Percentiles rank a stretch among this genome's conserved stretches.
These are phyloP conservation scores for Kwoniella sp. DNA, from an alignment of 768 basidiomycete species.

Conservation along the genomic window DNA sequence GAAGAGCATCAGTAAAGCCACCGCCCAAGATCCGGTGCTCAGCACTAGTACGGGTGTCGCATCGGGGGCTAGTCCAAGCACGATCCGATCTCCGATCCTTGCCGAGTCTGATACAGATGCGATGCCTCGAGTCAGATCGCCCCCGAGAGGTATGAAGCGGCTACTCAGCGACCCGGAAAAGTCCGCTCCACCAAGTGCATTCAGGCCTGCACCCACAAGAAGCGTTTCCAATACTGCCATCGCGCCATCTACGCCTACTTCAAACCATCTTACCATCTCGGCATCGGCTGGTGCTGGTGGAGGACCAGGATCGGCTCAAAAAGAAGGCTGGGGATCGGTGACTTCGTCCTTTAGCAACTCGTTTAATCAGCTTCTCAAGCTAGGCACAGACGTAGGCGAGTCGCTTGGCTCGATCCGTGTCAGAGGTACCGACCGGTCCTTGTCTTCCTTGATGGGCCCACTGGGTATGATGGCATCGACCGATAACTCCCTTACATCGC, in stretches of 20 bases:
- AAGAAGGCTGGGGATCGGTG: conserved; percentile 43
- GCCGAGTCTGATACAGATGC: conserved; percentile 11
- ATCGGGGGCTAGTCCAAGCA: neutral
- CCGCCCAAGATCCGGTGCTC: conserved; percentile 29
- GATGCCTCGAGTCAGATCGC: conserved; percentile 5
- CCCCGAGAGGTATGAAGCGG: conserved; percentile 1
- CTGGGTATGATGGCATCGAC: conserved; percentile 20
- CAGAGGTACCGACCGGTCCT: conserved; percentile 31
- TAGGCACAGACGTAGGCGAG: conserved; percentile 37
- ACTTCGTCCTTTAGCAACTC: conserved; percentile 43
- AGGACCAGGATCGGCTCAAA: neutral
- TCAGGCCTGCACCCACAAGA: conserved; percentile 13
- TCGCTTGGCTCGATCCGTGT: conserved; percentile 36
- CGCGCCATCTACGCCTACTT: conserved; percentile 10
- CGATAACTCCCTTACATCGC: conserved; percentile 46
- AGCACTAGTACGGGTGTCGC: neutral
- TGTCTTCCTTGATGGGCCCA: conserved; percentile 40
- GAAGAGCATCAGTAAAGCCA: conserved; percentile 44
- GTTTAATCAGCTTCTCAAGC: conserved; percentile 43
- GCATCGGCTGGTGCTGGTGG: neutral
- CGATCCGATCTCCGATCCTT: neutral
- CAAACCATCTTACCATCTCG: neutral
- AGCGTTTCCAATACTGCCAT: conserved; percentile 20
- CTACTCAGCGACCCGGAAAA: conserved; percentile 4
- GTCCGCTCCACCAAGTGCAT: conserved; percentile 29